Evolutionary conservation across 345 rosid species (phyloP).

Genomic region (Kandelia obovata): DNA sequence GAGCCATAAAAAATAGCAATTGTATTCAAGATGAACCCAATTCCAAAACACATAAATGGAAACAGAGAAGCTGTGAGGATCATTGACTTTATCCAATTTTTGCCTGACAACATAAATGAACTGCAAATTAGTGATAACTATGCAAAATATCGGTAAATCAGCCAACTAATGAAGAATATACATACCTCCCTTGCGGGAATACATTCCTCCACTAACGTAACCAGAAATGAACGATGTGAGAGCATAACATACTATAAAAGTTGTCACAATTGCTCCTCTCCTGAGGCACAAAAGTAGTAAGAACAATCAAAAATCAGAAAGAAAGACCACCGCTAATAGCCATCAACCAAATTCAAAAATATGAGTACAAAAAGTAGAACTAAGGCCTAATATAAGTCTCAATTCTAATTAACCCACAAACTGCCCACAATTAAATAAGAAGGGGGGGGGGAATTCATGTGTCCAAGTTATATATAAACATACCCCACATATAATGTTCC

Average conservation of each 20-base stretch:
- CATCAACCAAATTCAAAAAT: not conserved
- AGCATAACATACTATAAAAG: conserved; percentile 94
- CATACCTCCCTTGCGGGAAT: conserved; percentile 96
- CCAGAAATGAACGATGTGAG: conserved; percentile 96
- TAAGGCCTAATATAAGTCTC: not conserved
- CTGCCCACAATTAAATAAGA: not conserved
- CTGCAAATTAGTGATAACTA: conserved; percentile 7
- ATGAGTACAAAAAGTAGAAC: too few species aligned
- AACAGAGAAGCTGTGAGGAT: conserved; percentile 89
- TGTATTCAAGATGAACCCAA: conserved; percentile 82
- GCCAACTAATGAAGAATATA: conserved; percentile 4
- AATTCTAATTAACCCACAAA: not conserved
- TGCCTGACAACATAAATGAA: conserved; percentile 45
- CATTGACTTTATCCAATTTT: conserved; percentile 94
- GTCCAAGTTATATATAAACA: conserved; percentile 24
- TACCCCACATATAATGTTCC: conserved; percentile 92
- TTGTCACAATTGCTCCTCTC: conserved; percentile 99
- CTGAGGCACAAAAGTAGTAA: conserved; percentile 36
- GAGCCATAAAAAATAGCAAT: conserved; percentile 91
- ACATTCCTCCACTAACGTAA: conserved; percentile 99
- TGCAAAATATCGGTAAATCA: not conserved
- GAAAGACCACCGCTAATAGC: not conserved
- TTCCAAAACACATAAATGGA: conserved; percentile 89
- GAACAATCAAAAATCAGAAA: not conserved
- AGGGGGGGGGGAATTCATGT: not conserved